Evolutionary conservation across 441 rosid species (phyloP).

Genomic region (Hura crepitans): DNA sequence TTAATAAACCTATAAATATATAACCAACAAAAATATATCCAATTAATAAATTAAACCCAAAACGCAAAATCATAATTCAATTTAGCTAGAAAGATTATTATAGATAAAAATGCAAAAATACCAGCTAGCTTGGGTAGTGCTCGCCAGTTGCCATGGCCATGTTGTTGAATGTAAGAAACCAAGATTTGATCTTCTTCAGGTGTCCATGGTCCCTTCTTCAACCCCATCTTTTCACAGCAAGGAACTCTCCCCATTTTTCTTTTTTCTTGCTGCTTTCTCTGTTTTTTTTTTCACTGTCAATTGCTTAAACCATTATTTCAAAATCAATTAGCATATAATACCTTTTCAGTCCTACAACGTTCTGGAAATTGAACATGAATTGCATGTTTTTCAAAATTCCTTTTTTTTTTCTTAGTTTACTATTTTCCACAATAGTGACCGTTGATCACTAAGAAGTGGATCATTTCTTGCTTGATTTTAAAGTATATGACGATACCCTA

Average conservation of each 20-base stretch:
- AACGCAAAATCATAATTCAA: background rate
- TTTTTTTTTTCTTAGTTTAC: background rate
- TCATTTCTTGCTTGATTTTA: slow-evolving; percentile 11
- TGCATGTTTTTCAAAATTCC: slow-evolving; percentile 18
- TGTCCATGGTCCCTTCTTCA: slow-evolving; percentile 55
- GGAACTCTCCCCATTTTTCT: slow-evolving; percentile 35
- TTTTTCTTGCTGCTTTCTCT: background rate
- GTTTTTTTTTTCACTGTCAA: background rate
- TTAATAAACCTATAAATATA: slow-evolving; percentile 29
- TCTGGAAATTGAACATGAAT: background rate
- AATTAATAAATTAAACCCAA: too few relatives aligned
- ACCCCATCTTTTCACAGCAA: slow-evolving; percentile 50
- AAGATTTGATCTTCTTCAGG: slow-evolving; percentile 41
- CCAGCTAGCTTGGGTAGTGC: slow-evolving; percentile 54
- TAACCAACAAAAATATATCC: too few relatives aligned
- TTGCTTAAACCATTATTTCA: too few relatives aligned
- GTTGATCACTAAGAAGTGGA: slow-evolving; percentile 19
- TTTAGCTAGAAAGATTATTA: too few relatives aligned
- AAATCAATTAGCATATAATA: background rate
- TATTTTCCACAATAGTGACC: background rate
- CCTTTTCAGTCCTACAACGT: background rate
- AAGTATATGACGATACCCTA: slow-evolving; percentile 8
- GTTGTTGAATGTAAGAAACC: slow-evolving; percentile 25
- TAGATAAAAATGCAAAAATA: background rate
- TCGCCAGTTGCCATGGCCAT: slow-evolving; percentile 48